Evolutionary conservation across 139 green algal genomes (phyloP), one percentile per base, ranked within the genome.

Genomic region (Chlorella sp.): DNA sequence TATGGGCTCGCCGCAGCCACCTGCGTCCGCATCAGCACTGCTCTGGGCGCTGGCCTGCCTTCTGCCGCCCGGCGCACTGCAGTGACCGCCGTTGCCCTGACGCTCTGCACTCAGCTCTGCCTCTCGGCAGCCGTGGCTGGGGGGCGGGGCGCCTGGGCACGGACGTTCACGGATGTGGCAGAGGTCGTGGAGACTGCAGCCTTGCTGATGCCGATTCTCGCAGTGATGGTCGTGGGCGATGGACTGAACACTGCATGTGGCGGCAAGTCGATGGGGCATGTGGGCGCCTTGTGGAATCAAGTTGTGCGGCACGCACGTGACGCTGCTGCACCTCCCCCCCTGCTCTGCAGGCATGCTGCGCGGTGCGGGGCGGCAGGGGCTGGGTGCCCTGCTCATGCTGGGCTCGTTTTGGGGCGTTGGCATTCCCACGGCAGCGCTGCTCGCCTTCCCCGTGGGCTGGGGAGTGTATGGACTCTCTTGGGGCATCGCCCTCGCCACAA

Each of bases 401-500:
- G 25, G 75, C 14, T 50, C 51, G 48, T 71, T 21, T 64, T 94
- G 82, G 82, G 19, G 71, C 33, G 31, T 94, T 42, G 90, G 84
- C 35, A 53, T 92, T 29, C 90, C 90, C 11, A 71, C 90, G 31
- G 82, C 85, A 14, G 35, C 76, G 51, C 62, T 85, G 56, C 73
- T 92, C 25, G 85, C 83, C 27, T 83, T 94, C 38, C 55, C 73
- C 27, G 19, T 53, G 0, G 43, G 56, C 2, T n/a, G 84, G 71
- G 88, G 79, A 2, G 53, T 87, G 23, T n/a, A 77, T 35, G 89
- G 89, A 15, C 81, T 94, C 29, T 94, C 86, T 86, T 48, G 66
- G 0, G 89, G 87, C 5, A 50, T 94, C 33, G 63, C 83, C 17
- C 27, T 46, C 6, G 48, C 59, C 46, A 72, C 72, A 12, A 31